These are phyloP conservation scores for Clathrospora elynae DNA, from an alignment of 2,329 filamentous ascomycete genomes.

Conservation along the genomic window DNA sequence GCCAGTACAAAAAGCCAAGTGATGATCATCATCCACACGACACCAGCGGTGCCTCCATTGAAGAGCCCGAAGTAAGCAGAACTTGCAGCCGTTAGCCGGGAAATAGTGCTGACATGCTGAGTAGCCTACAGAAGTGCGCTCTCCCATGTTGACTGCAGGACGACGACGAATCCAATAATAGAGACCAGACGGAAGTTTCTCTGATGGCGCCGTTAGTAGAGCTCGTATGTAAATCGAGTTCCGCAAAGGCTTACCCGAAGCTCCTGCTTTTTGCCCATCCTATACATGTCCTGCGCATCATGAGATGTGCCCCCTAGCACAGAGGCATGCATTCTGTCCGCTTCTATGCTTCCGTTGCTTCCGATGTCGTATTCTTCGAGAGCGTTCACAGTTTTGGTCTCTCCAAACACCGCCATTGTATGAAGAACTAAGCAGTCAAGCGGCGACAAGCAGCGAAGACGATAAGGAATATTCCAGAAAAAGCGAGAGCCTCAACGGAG, in stretches of 20 bases:
- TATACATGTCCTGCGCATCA: conserved; percentile 28
- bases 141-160: conserved; percentile 30
- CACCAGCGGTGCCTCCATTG: conserved; percentile 37
- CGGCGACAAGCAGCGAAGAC: not conserved
- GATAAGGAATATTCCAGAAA: not conserved
- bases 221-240: not conserved
- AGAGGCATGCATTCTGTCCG: conserved; percentile 10
- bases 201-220: conserved; percentile 9
- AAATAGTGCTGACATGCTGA: not conserved
- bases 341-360: conserved; percentile 2
- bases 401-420: conserved; percentile 8
- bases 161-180: conserved; percentile 24
- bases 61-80: conserved; percentile 20
- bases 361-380: conserved; percentile 20
- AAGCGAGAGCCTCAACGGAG: not conserved
- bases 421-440: not conserved
- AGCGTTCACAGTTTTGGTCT: conserved; percentile 10
- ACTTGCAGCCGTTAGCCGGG: conserved; percentile 5
- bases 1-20: conserved; percentile 29
- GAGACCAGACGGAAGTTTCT: conserved; percentile 25
- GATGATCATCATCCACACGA: conserved; percentile 35
- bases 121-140: conserved; percentile 17
- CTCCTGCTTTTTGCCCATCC: conserved; percentile 33
- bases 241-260: conserved; percentile 14
- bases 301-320: conserved; percentile 17